These are phyloP conservation scores for Yamadazyma paraphyllophila DNA, from an alignment of 805 yeast genomes.

Conservation along the genomic window DNA sequence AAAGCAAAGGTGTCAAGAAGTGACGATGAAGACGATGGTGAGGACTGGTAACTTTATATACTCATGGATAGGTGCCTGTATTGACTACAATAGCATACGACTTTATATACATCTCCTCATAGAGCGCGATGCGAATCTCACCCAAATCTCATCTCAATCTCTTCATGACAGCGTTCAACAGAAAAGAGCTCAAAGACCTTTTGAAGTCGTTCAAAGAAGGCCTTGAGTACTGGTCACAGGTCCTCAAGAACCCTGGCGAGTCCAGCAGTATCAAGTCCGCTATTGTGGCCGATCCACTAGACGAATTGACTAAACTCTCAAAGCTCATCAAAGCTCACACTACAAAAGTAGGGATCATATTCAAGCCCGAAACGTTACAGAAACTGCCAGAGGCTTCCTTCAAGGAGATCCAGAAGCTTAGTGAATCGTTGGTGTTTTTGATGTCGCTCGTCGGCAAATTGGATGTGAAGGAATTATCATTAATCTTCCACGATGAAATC, in stretches of 20 bases:
- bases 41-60: constrained; percentile 31
- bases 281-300: constrained; percentile 43
- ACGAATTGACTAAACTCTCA: constrained; percentile 59
- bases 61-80: not conserved
- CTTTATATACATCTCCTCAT: not conserved
- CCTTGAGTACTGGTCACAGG: constrained; percentile 25
- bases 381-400: constrained; percentile 49
- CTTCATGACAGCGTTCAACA: constrained; percentile 14
- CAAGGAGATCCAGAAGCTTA: constrained; percentile 46
- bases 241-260: constrained; percentile 13
- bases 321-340: constrained; percentile 68
- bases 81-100: not conserved
- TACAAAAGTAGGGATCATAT: constrained; percentile 72
- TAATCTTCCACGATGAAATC: constrained; percentile 38
- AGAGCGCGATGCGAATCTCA: not conserved
- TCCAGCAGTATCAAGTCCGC: constrained; percentile 25
- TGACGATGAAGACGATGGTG: constrained; percentile 84
- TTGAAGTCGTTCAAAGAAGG: constrained; percentile 30
- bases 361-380: constrained; percentile 52
- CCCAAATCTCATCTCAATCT: not conserved
- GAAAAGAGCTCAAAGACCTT: constrained; percentile 22
- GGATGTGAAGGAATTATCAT: constrained; percentile 26
- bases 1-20: constrained; percentile 78
- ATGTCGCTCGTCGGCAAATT: constrained; percentile 42
- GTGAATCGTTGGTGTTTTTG: constrained; percentile 43